Evolutionary conservation across 2,329 filamentous ascomycete genomes (phyloP), one percentile per base, ranked within the genome.

Genomic region (Basipetospora chlamydospora): DNA sequence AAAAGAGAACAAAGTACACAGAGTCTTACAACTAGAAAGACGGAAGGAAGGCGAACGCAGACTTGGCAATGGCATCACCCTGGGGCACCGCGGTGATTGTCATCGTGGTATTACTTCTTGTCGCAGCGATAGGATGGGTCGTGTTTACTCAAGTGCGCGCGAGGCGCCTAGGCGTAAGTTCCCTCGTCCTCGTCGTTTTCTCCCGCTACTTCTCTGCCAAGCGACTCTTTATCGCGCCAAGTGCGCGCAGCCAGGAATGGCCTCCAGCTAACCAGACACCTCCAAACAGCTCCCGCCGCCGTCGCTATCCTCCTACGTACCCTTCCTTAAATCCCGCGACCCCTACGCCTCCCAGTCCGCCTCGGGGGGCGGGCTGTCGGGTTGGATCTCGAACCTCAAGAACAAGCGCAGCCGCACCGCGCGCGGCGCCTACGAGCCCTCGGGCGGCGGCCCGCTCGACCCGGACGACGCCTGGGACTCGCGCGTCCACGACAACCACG

Each of bases 391-490:
- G 49, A 62, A 66, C 25, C 61, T 88, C 52, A 73, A 73, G 54
- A 75, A 76, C 54, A 64, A 73, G 47, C 74, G 75, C 53, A 71
- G 65, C 44, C 71, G 77, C 37, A 74, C 72, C 26, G 79, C 80
- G 0, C 63, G 69, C 2, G 82, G 80, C 44, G 77, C 78, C 32
- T 86, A 85, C 61, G 81, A 86, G 47, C 59, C 68, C 5, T 51
- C 59, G 6, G 54, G 55, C 29, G 58, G 54, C 41, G 74, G 77
- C 2, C 64, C 75, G 4, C 67, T 85, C 31, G 84, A 90, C 49
- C 81, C 81, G 2, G 84, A 92, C 52, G 82, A 87, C 50, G 82
- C 83, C 2, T 93, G 85, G 85, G 83, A 90, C 58, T 60, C 81
- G 43, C 66, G 81, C 41, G 82, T 92, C 54, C 73, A 77, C 13